Percentiles rank a stretch among this genome's conserved stretches.
Evolutionary conservation across 371 early-diverging fungal species (phyloP).

Genomic region (Apophysomyces variabilis): DNA sequence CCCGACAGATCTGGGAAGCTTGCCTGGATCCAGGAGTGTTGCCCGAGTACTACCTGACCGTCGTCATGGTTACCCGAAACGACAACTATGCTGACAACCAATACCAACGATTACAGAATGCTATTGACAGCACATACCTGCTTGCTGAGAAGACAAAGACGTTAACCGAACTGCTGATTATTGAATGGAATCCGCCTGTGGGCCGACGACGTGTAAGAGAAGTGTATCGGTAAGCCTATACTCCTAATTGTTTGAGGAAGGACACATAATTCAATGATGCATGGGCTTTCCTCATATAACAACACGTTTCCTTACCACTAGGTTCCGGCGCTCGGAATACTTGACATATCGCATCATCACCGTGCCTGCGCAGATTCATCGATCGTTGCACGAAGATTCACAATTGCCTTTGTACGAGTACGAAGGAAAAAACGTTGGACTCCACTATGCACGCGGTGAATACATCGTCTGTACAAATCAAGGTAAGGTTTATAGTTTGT

Average conservation of each 20-base stretch:
- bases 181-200: conserved; percentile 52
- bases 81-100: conserved; percentile 36
- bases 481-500: conserved; percentile 21
- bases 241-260: too few species aligned
- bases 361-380: conserved; percentile 42
- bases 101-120: conserved; percentile 46
- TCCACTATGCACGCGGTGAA: conserved; percentile 52
- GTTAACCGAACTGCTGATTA: conserved; percentile 40
- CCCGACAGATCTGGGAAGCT: conserved; percentile 29
- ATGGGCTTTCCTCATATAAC: background rate
- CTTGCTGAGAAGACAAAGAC: conserved; percentile 45
- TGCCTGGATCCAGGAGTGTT: conserved; percentile 30
- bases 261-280: too few species aligned
- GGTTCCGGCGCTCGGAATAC: conserved; percentile 42
- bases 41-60: conserved; percentile 34
- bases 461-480: conserved; percentile 50
- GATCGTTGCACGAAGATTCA: conserved; percentile 22
- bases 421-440: conserved; percentile 53
- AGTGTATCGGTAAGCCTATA: conserved; percentile 31
- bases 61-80: conserved; percentile 31
- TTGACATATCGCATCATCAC: conserved; percentile 51
- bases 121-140: conserved; percentile 46
- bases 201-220: conserved; percentile 36
- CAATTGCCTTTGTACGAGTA: conserved; percentile 36
- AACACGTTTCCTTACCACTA: conserved; percentile 17